Base-by-base conservation (phyloP, 108 stramenopile species). In the Skeletonema potamos region DNA sequence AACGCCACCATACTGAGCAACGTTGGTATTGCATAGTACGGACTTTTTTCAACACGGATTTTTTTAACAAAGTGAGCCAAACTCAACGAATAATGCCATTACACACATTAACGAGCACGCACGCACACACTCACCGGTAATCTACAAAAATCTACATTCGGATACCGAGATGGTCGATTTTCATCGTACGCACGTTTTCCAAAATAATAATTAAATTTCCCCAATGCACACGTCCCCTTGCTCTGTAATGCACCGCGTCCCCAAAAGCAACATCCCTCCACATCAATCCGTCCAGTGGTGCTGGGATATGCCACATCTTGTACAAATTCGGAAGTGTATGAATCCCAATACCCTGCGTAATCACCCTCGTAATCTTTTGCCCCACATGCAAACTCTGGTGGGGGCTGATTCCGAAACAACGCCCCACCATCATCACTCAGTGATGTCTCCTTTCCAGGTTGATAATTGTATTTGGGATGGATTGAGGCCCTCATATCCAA, bases 171-270 rank as follows among this genome's bases (percentile, higher is more conserved):
- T 0, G 60, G 58, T 72, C 71, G 71, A 17, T 65, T 64, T 33
- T 72, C 70, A 10, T 20, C 48, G 54, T 72, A 72, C 5, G 76
- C 76, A 34, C 71, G 28, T n/a, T 54, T 77, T 17, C 76, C 76
- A 27, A 77, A 33, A n/a, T 65, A 57, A 48, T 72, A 72, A 54
- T 77, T 77, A 33, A 77, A 46, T 51, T 58, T 77, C 15, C 81
- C 81, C 29, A 82, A 55, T 29, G 72, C 77, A 56, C 81, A 82
- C 11, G 67, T 56, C 27, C 78, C 78, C 11, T 54, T 69, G 1
- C 77, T 83, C 63, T 62, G 54, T 46, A 85, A 82, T 2, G 82
- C 84, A 11, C 84, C 84, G 0, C 84, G 54, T 48, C 70, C 70
- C 70, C 70, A 71, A 29, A 43, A 79, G 66, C 84, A 85, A 60